Evolutionary conservation across 2,329 filamentous ascomycete genomes (phyloP).

Genomic region (Trichoderma hamatum): DNA sequence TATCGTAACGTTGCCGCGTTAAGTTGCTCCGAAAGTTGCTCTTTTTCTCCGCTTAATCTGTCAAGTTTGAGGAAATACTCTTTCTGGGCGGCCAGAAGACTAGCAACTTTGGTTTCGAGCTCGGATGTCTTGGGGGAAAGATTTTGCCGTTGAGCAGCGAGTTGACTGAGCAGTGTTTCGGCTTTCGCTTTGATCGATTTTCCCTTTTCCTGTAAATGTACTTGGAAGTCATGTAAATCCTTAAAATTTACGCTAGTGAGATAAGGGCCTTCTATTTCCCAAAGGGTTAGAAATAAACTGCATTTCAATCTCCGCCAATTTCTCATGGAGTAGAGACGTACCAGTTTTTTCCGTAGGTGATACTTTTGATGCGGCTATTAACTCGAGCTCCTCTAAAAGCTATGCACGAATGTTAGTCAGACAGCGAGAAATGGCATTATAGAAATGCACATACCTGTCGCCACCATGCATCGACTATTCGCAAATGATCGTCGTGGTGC

Average conservation of each 20-base stretch:
- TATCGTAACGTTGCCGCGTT: slow-evolving; percentile 89
- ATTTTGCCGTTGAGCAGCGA: slow-evolving; percentile 55
- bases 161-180: slow-evolving; percentile 64
- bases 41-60: slow-evolving; percentile 74
- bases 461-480: slow-evolving; percentile 91
- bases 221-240: slow-evolving; percentile 72
- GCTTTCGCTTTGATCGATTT: slow-evolving; percentile 76
- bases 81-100: slow-evolving; percentile 80
- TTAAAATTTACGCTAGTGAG: slow-evolving; percentile 64
- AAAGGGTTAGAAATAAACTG: background rate
- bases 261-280: slow-evolving; percentile 53
- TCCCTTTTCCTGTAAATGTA: slow-evolving; percentile 76
- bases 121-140: slow-evolving; percentile 69
- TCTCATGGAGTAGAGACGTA: background rate
- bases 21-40: slow-evolving; percentile 81
- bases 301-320: background rate
- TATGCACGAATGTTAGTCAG: slow-evolving; percentile 36
- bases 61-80: slow-evolving; percentile 76
- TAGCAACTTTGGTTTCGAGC: slow-evolving; percentile 74
- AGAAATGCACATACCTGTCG: slow-evolving; percentile 67
- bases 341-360: slow-evolving; percentile 31
- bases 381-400: slow-evolving; percentile 66
- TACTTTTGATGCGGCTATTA: slow-evolving; percentile 57
- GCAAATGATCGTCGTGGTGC: slow-evolving; percentile 90
- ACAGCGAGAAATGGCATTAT: background rate